phyloP scores from a whole-genome alignment of 495 filamentous ascomycete genomes.

The Penicillium paxilli region DNA sequence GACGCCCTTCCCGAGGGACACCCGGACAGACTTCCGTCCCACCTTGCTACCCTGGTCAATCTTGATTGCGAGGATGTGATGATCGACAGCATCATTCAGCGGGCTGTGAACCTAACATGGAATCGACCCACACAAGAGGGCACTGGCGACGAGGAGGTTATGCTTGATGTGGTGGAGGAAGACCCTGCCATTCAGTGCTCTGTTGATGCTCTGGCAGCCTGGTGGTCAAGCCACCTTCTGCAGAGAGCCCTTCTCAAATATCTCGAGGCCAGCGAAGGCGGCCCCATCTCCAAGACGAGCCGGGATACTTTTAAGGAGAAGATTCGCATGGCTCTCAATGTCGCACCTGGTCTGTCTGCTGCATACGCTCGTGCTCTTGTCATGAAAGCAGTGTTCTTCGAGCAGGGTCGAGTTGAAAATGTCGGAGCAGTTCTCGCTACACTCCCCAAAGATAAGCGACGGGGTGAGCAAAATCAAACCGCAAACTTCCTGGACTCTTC shows the following conservation, averaged over 20 bases:
- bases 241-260: conserved; percentile 66
- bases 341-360: conserved; percentile 78
- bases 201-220: conserved; percentile 85
- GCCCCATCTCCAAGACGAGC: conserved; percentile 36
- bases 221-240: conserved; percentile 80
- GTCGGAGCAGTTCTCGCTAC: conserved; percentile 50
- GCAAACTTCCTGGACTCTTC: conserved; percentile 50
- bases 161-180: conserved; percentile 82
- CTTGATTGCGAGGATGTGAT: conserved; percentile 80
- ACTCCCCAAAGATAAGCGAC: conserved; percentile 45
- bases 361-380: conserved; percentile 78
- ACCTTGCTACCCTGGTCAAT: conserved; percentile 71
- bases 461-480: conserved; percentile 27
- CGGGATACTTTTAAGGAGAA: conserved; percentile 52
- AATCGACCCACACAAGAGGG: conserved; percentile 72
- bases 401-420: conserved; percentile 44
- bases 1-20: conserved; percentile 56
- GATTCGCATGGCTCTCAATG: conserved; percentile 66
- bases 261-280: conserved; percentile 51
- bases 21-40: conserved; percentile 68
- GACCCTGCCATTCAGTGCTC: conserved; percentile 85
- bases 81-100: conserved; percentile 72
- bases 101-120: conserved; percentile 90
- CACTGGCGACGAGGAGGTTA: conserved; percentile 59
- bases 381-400: conserved; percentile 55